phyloP scores from a whole-genome alignment of 148 eudicot genomes.

The Limonium bicolor region DNA sequence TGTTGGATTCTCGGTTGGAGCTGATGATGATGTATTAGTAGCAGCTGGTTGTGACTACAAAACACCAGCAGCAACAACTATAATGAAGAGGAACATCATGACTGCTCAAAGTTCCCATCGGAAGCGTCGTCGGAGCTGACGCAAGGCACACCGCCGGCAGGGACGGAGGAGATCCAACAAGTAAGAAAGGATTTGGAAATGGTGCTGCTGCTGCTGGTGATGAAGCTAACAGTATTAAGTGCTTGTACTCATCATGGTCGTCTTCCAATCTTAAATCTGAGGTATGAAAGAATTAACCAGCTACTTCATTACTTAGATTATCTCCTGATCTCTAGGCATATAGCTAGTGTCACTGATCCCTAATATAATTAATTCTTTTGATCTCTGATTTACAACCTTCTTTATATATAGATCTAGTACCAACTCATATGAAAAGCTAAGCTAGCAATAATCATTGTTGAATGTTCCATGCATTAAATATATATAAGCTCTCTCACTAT shows the following conservation, averaged over 20 bases:
- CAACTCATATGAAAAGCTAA: not conserved
- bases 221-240: not conserved
- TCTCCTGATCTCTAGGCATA: not conserved
- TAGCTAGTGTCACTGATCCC: no score
- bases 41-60: no score
- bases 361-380: no score
- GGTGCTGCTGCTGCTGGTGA: not conserved
- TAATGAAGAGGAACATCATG: not conserved
- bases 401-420: not conserved
- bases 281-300: slow-evolving; percentile 1
- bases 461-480: no score
- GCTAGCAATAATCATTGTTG: slow-evolving; percentile 2
- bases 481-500: no score
- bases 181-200: no score
- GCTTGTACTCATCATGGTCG: not conserved
- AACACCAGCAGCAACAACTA: not conserved
- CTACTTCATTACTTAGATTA: not conserved
- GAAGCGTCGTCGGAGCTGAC: slow-evolving; percentile 4
- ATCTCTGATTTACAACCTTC: no score
- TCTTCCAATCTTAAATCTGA: slow-evolving; percentile 1
- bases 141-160: not conserved
- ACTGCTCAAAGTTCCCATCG: slow-evolving; percentile 1
- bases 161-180: slow-evolving; percentile 2
- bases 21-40: no score
- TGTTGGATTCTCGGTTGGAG: no score